A percentile compares a stretch with the other conserved stretches of the same genome.
Conservation (phyloP, 768 basidiomycete species). For the Boletus reticuloceps region DNA sequence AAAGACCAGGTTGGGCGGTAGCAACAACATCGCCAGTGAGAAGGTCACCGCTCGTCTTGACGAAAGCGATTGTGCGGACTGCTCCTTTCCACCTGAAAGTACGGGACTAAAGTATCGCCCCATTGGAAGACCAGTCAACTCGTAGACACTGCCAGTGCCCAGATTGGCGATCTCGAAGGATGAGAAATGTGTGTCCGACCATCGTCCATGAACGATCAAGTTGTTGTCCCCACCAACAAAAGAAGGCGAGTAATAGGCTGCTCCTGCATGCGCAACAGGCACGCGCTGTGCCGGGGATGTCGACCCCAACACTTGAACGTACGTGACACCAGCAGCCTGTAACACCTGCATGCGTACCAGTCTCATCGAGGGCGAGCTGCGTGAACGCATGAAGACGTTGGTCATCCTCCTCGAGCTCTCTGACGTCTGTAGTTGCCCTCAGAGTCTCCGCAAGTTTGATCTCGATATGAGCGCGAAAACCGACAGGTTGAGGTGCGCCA, state of each 20-base stretch:
- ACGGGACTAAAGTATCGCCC: constrained; percentile 65
- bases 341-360: constrained; percentile 56
- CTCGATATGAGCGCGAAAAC: constrained; percentile 62
- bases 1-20: constrained; percentile 61
- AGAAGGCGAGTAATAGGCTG: constrained; percentile 65
- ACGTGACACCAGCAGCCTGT: constrained; percentile 57
- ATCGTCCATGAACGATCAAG: constrained; percentile 61
- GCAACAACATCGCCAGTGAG: constrained; percentile 65
- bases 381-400: constrained; percentile 63
- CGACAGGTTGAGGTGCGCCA: constrained; percentile 46
- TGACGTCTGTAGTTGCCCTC: constrained; percentile 46
- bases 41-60: constrained; percentile 58
- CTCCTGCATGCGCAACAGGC: constrained; percentile 46
- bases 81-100: constrained; percentile 42
- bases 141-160: constrained; percentile 39
- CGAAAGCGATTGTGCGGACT: constrained; percentile 54
- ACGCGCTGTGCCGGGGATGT: constrained; percentile 35
- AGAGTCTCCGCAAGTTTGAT: constrained; percentile 62
- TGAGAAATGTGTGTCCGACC: constrained; percentile 64
- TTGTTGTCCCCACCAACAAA: constrained; percentile 43
- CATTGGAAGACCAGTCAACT: constrained; percentile 55
- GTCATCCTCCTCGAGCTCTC: constrained; percentile 49
- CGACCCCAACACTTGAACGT: constrained; percentile 23
- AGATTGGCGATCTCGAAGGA: constrained; percentile 65
- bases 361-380: constrained; percentile 55